Conservation (phyloP, 2,329 filamentous ascomycete species). For the Aspergillus pseudoviridinutans region DNA sequence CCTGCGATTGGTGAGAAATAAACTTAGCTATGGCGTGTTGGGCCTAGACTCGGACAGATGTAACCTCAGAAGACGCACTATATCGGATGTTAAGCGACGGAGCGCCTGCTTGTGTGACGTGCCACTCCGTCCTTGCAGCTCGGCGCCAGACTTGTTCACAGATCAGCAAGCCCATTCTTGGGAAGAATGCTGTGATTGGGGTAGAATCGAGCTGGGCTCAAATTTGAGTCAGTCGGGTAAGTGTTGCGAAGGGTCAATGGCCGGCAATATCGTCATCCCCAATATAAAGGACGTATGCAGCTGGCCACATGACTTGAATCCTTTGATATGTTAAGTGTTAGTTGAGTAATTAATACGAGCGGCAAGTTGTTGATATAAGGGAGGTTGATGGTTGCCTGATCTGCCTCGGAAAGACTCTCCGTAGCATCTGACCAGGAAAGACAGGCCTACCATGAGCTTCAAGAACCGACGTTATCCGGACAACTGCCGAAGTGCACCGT, state of each 20-base stretch:
- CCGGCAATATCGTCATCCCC: background rate
- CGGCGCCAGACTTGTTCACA: background rate
- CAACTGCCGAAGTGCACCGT: too few relatives aligned
- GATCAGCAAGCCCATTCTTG: background rate
- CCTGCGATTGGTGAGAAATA: background rate
- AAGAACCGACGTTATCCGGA: too few relatives aligned
- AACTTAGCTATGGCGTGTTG: background rate
- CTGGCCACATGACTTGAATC: background rate
- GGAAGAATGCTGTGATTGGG: too few relatives aligned
- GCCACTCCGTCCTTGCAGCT: background rate
- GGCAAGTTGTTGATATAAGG: background rate
- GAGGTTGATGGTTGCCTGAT: background rate
- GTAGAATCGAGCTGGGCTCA: too few relatives aligned
- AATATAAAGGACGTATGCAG: background rate
- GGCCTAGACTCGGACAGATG: background rate
- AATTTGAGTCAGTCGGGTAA: background rate
- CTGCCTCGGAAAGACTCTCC: background rate
- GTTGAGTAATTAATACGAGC: background rate
- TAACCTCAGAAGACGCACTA: background rate
- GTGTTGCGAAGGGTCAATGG: background rate
- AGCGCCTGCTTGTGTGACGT: background rate
- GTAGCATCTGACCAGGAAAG: background rate
- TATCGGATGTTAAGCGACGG: background rate
- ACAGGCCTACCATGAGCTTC: background rate
- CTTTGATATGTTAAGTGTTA: background rate